Percentiles rank a stretch among this genome's conserved stretches.
Conservation (phyloP, 352 stramenopile species). For the Plasmopara muralis region DNA sequence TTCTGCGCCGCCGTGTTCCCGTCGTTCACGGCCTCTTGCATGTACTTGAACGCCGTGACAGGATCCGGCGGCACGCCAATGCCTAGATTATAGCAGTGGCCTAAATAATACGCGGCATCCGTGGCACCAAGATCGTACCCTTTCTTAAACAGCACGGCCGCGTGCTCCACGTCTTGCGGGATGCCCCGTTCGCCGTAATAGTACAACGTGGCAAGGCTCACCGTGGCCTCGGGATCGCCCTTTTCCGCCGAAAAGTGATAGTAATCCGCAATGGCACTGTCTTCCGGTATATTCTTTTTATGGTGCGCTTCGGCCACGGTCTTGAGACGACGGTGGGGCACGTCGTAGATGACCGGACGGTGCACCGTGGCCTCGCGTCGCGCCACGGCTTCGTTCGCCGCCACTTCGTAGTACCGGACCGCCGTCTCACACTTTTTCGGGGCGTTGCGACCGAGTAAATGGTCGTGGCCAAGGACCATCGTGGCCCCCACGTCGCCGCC, state of each 20-base stretch:
- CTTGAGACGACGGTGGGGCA: slow-evolving; percentile 69
- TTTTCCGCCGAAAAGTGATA: slow-evolving; percentile 87
- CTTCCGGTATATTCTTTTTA: slow-evolving; percentile 72
- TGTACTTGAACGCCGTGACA: slow-evolving; percentile 56
- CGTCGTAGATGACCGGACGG: slow-evolving; percentile 61
- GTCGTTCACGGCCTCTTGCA: slow-evolving; percentile 71
- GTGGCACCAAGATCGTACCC: slow-evolving; percentile 71
- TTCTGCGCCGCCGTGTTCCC: slow-evolving; percentile 74
- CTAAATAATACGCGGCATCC: slow-evolving; percentile 61
- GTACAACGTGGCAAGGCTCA: slow-evolving; percentile 83
- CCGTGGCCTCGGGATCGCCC: slow-evolving; percentile 72
- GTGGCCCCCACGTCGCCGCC: slow-evolving; percentile 51
- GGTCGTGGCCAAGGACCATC: slow-evolving; percentile 76
- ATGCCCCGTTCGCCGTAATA: slow-evolving; percentile 73
- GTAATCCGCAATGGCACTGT: slow-evolving; percentile 83
- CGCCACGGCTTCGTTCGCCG: slow-evolving; percentile 68
- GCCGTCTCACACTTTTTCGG: slow-evolving; percentile 79
- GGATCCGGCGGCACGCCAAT: slow-evolving; percentile 71
- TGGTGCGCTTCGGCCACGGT: slow-evolving; percentile 63
- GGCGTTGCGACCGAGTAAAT: slow-evolving; percentile 63
- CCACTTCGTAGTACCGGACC: slow-evolving; percentile 85
- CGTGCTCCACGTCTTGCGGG: slow-evolving; percentile 58
- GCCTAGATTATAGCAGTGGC: slow-evolving; percentile 75
- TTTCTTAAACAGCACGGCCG: slow-evolving; percentile 58
- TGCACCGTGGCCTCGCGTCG: slow-evolving; percentile 52